These are phyloP conservation scores for Microdochium trichocladiopsis DNA, from an alignment of 2,329 filamentous ascomycete genomes.

Conservation along the genomic window DNA sequence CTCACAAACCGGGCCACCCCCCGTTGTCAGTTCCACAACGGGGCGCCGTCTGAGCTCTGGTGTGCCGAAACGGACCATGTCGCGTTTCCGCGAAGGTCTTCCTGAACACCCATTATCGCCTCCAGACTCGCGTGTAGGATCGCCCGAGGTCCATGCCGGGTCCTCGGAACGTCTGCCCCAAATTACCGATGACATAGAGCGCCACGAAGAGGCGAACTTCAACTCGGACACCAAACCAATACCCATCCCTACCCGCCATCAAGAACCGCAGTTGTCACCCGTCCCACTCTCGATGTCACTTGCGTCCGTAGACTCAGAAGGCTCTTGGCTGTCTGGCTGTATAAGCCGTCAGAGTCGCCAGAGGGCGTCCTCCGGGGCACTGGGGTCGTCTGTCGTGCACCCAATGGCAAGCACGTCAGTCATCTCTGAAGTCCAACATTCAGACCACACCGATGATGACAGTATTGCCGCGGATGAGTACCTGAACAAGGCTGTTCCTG, in stretches of 20 bases:
- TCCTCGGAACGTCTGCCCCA: conserved; percentile 22
- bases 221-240: conserved; percentile 20
- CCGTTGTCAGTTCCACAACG: conserved; percentile 21
- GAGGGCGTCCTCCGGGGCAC: conserved; percentile 34
- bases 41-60: conserved; percentile 28
- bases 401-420: conserved; percentile 39
- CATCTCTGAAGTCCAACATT: conserved; percentile 32
- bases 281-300: conserved; percentile 73
- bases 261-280: conserved; percentile 39
- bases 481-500: conserved; percentile 44
- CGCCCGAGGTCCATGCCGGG: conserved; percentile 55
- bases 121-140: conserved; percentile 73
- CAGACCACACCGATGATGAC: conserved; percentile 48
- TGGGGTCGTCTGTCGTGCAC: conserved; percentile 27
- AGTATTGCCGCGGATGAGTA: conserved; percentile 74
- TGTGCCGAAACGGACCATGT: conserved; percentile 72
- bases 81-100: conserved; percentile 86
- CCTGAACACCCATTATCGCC: conserved; percentile 83
- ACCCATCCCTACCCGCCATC: conserved; percentile 34
- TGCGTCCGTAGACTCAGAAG: conserved; percentile 92
- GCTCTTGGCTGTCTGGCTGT: conserved; percentile 86
- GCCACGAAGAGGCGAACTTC: conserved; percentile 28
- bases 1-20: conserved; percentile 29
- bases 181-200: conserved; percentile 21
- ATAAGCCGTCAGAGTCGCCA: conserved; percentile 33